Conservation (phyloP, 2,329 filamentous ascomycete genomes). For the Hymenoscyphus linearis region DNA sequence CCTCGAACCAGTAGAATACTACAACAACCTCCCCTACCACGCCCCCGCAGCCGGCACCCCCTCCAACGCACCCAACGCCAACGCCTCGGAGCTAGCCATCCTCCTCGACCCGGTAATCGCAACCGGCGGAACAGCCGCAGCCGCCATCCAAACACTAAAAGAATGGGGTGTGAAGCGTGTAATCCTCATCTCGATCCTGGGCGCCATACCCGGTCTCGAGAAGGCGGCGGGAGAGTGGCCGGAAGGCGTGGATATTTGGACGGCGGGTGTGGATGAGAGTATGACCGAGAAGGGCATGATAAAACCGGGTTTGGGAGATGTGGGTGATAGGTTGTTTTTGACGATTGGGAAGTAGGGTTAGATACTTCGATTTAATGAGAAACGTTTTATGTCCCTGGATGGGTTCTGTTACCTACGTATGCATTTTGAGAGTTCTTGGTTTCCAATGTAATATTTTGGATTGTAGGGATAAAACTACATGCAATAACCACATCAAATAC, state of each 20-base stretch:
- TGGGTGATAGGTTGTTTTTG: conserved; percentile 84
- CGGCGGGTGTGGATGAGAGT: conserved; percentile 71
- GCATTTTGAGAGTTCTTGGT: too few species aligned
- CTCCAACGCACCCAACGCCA: conserved; percentile 35
- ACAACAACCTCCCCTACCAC: conserved; percentile 90
- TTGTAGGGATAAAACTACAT: too few species aligned
- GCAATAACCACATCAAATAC: too few species aligned
- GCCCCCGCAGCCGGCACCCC: conserved; percentile 37
- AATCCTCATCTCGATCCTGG: conserved; percentile 70
- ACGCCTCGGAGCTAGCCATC: conserved; percentile 61
- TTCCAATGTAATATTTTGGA: too few species aligned
- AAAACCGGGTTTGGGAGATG: conserved; percentile 81
- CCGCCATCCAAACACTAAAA: conserved; percentile 80
- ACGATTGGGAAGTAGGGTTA: conserved; percentile 76
- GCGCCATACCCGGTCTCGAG: conserved; percentile 63
- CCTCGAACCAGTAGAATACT: conserved; percentile 90
- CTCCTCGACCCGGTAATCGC: conserved; percentile 90
- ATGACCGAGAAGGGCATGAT: conserved; percentile 83
- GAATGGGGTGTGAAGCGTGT: conserved; percentile 90
- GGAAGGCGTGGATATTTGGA: conserved; percentile 72
- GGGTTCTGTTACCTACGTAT: too few species aligned
- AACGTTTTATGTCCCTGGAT: background rate
- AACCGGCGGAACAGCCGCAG: conserved; percentile 82
- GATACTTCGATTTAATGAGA: background rate
- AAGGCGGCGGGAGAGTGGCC: conserved; percentile 73